Evolutionary conservation across 441 rosid species (phyloP).

Genomic region (Corymbia calophylla): DNA sequence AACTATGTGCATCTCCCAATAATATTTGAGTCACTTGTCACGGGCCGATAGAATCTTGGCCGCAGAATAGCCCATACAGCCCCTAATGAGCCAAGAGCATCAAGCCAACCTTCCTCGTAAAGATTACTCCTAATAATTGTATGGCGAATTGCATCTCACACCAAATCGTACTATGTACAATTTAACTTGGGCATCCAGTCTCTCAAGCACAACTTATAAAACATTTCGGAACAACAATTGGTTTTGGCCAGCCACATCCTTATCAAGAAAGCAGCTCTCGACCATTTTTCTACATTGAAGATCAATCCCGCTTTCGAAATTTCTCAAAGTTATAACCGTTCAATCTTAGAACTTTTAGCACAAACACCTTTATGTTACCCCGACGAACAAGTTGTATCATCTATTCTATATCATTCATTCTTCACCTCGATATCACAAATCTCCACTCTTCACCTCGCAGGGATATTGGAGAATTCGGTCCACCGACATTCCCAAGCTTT

Average conservation of each 20-base stretch:
- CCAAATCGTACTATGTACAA: rapidly evolving
- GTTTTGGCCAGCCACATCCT: neutral
- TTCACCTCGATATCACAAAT: neutral
- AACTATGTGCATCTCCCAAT: neutral
- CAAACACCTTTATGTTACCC: neutral
- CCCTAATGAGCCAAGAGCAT: neutral
- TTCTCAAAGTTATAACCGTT: neutral
- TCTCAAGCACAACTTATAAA: rapidly evolving
- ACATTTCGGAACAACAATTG: neutral
- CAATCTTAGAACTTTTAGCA: no score
- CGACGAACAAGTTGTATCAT: no score
- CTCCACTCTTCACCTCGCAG: neutral
- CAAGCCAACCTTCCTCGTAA: neutral
- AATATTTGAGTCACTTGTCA: neutral
- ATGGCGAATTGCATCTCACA: rapidly evolving
- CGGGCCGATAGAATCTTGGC: rapidly evolving
- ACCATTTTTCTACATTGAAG: no score
- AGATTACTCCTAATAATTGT: no score
- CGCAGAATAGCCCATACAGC: rapidly evolving
- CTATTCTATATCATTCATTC: no score
- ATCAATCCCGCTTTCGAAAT: neutral
- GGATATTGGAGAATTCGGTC: neutral
- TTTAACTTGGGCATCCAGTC: neutral
- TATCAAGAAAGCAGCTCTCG: neutral
- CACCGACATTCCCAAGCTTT: neutral